Percentiles rank a stretch among this genome's conserved stretches.
Evolutionary conservation across 441 rosid species (phyloP).

Genomic region (Hura crepitans): DNA sequence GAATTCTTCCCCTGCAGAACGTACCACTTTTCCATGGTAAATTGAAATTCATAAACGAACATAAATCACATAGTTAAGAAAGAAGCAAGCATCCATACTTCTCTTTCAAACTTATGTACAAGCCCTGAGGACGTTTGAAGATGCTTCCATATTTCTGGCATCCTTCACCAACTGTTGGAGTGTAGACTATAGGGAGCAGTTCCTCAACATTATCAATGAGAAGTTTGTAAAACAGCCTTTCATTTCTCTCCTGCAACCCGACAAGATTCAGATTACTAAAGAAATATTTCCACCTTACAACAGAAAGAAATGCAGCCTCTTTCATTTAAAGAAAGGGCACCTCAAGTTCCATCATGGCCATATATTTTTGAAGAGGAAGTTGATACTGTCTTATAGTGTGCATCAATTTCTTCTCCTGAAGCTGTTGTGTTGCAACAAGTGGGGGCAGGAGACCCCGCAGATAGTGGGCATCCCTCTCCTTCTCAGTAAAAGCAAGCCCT

Average conservation of each 20-base stretch:
- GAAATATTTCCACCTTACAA: not conserved
- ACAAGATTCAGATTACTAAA: not conserved
- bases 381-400: constrained; percentile 66
- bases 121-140: constrained; percentile 90
- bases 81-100: constrained; percentile 36
- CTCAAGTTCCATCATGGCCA: constrained; percentile 91
- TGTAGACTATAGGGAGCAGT: constrained; percentile 85
- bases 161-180: constrained; percentile 98
- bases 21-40: constrained; percentile 13
- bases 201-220: constrained; percentile 89
- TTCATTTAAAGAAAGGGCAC: constrained; percentile 25
- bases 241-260: constrained; percentile 68
- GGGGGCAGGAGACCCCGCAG: constrained; percentile 90
- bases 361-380: constrained; percentile 77
- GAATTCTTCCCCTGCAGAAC: constrained; percentile 67
- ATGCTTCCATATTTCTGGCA: constrained; percentile 95
- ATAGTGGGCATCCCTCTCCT: constrained; percentile 88
- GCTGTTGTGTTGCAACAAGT: constrained; percentile 50
- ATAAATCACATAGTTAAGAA: not conserved
- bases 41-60: not conserved
- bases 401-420: constrained; percentile 83
- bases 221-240: constrained; percentile 82
- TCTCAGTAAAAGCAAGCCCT: constrained; percentile 75
- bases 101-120: constrained; percentile 82
- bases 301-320: not conserved